Percentiles rank a stretch among this genome's conserved stretches.
Conservation (phyloP, 495 filamentous ascomycete species). For the Lindgomyces ingoldianus region DNA sequence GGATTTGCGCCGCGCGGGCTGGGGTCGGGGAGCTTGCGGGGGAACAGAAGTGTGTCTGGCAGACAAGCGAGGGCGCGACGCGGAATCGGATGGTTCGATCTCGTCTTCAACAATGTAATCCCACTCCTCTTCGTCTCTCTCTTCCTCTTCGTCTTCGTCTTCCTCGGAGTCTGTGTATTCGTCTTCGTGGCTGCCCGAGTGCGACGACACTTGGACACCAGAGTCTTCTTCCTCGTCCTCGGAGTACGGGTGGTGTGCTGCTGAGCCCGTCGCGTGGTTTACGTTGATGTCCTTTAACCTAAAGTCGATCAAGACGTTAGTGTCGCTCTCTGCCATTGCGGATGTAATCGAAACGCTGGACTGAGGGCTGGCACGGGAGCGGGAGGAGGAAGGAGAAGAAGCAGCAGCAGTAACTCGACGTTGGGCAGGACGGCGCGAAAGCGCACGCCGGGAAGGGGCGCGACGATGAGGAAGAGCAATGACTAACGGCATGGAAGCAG, state of each 20-base stretch:
- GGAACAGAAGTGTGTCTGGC: constrained; percentile 28
- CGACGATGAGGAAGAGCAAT: constrained; percentile 40
- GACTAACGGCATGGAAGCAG: constrained; percentile 39
- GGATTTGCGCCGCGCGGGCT: constrained; percentile 38
- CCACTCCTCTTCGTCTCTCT: constrained; percentile 35
- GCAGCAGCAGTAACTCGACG: constrained; percentile 21
- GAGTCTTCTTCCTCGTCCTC: constrained; percentile 36
- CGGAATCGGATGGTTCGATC: constrained; percentile 47
- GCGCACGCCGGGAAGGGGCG: constrained; percentile 24
- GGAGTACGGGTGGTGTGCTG: constrained; percentile 24
- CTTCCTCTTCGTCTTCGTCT: constrained; percentile 34
- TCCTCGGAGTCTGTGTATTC: constrained; percentile 33
- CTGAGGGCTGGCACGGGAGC: constrained; percentile 17
- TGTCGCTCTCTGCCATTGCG: constrained; percentile 25
- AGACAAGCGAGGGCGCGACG: constrained; percentile 40
- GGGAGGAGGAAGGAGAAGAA: constrained; percentile 18
- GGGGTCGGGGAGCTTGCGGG: constrained; percentile 36
- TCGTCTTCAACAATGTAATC: constrained; percentile 44
- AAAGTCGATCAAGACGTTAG: constrained; percentile 34
- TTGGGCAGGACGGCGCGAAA: constrained; percentile 28
- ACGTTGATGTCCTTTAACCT: constrained; percentile 38
- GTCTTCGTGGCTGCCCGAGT: constrained; percentile 28
- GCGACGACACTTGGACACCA: constrained; percentile 36
- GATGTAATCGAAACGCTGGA: constrained; percentile 29
- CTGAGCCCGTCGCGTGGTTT: constrained; percentile 36